A percentile compares a stretch with the other conserved stretches of the same genome.
These are phyloP conservation scores for Penicillium fimorum DNA, from an alignment of 495 filamentous ascomycete species.

Conservation along the genomic window DNA sequence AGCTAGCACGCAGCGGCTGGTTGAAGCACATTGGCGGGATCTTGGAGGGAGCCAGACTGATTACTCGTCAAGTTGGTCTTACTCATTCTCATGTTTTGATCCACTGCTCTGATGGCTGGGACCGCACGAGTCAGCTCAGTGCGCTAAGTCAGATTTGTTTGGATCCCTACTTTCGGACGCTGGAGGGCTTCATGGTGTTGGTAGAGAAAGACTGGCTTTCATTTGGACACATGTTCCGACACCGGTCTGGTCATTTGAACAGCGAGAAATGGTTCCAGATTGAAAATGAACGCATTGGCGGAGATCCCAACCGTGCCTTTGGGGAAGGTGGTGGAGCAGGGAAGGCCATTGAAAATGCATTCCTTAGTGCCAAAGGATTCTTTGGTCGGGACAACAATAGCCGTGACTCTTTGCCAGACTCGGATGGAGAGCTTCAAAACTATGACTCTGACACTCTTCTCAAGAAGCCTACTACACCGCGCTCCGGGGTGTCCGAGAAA, in stretches of 20 bases:
- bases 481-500: conserved; percentile 46
- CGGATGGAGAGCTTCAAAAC: conserved; percentile 59
- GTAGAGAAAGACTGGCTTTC: conserved; percentile 98
- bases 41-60: conserved; percentile 78
- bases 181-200: conserved; percentile 93
- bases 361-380: conserved; percentile 84
- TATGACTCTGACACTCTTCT: conserved; percentile 47
- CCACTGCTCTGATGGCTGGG: conserved; percentile 98
- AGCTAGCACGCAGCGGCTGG: conserved; percentile 83
- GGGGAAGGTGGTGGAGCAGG: conserved; percentile 57
- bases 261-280: conserved; percentile 95
- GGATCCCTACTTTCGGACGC: conserved; percentile 91
- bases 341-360: conserved; percentile 81
- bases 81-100: conserved; percentile 93
- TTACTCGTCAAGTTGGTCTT: conserved; percentile 85
- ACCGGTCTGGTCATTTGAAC: conserved; percentile 79
- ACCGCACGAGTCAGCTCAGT: conserved; percentile 92
- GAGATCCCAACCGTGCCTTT: conserved; percentile 45
- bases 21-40: conserved; percentile 84
- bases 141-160: conserved; percentile 92
- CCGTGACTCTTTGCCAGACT: conserved; percentile 60
- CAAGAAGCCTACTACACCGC: conserved; percentile 45
- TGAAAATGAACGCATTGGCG: conserved; percentile 62
- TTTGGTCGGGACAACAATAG: conserved; percentile 76
- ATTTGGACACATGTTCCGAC: conserved; percentile 95